Evolutionary conservation across 257 asterid genomes (phyloP), one percentile per base, ranked within the genome.

Genomic region (Plectranthus barbatus): DNA sequence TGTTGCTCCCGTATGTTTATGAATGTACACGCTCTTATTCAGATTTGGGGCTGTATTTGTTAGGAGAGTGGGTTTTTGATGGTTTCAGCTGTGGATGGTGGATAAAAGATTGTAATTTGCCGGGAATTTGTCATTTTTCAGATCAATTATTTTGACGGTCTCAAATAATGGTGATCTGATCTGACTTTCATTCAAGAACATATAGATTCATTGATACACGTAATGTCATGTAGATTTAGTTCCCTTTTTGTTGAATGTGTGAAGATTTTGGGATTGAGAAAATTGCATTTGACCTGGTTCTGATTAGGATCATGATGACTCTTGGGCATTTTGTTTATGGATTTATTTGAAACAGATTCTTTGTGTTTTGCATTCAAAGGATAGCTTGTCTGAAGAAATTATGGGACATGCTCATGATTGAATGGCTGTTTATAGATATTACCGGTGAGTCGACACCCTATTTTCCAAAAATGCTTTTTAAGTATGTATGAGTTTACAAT

Each of bases 211-310:
- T 41, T 52, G 12, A 34, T 64, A 14, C 52, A 14, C 39, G 33
- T 48, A 24, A 33, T 64, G 4, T 64, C 55, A 57, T 63, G 41
- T 18, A 11, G 19, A n/a, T 59, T 41, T 41, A 18, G 44, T 21
- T 45, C 49, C 49, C 18, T 19, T 77, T 54, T 33, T 56, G 77
- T 37, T 52, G 47, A 54, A 60, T 64, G 56, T 70, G 49, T 55
- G 20, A 4, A 53, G 60, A 23, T 17, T 61, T 40, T 33, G 19
- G 12, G 58, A 59, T 60, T 48, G 39, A 14, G 53, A 10, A 24
- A 23, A 21, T 24, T 31, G 14, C 52, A 53, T 8, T 41, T 47
- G 34, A 20, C 39, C 52, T 20, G 13, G n/a, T 64, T 23, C 26
- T 54, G 36, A 23, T 37, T 48, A 36, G 51, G 57, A 24, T 61